phyloP scores from a whole-genome alignment of 78 protist species.

The Neovahlkampfia damariscottae region DNA sequence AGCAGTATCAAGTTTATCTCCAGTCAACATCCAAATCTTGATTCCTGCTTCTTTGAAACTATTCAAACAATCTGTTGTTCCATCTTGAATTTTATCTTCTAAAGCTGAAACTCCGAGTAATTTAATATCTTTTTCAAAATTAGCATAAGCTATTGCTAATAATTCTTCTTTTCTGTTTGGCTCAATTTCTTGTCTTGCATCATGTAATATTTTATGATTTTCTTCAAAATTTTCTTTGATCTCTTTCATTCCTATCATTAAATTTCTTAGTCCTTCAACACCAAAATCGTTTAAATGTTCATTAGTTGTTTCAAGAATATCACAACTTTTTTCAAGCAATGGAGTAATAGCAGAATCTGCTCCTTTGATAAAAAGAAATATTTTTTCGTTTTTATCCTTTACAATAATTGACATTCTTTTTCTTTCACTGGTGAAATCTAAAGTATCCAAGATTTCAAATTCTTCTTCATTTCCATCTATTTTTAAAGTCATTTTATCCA shows the following conservation, averaged over 20 bases:
- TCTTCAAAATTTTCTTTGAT: conserved; percentile 25
- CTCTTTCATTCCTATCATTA: conserved; percentile 48
- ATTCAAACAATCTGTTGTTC: conserved; percentile 46
- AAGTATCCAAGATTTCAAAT: conserved; percentile 37
- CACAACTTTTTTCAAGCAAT: background rate
- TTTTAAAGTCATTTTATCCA: background rate
- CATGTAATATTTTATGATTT: conserved; percentile 14
- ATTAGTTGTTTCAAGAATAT: background rate
- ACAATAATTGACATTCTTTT: conserved; percentile 65
- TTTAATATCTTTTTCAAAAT: conserved; percentile 13
- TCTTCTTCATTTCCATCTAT: background rate
- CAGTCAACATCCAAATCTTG: conserved; percentile 92
- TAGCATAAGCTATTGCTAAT: conserved; percentile 1
- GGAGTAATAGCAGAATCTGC: conserved; percentile 51
- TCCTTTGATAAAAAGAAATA: conserved; percentile 49
- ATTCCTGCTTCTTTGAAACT: conserved; percentile 58
- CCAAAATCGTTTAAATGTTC: conserved; percentile 10
- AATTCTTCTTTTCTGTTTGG: conserved; percentile 12
- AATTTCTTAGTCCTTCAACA: conserved; percentile 63
- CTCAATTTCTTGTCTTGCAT: conserved; percentile 10
- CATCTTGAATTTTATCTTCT: conserved; percentile 88
- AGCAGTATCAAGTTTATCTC: conserved; percentile 94
- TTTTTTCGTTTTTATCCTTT: background rate
- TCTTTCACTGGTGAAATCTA: conserved; percentile 60
- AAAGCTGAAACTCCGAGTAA: conserved; percentile 89